phyloP scores from a whole-genome alignment of 2,329 filamentous ascomycete genomes.

The Claviceps fusiformis region DNA sequence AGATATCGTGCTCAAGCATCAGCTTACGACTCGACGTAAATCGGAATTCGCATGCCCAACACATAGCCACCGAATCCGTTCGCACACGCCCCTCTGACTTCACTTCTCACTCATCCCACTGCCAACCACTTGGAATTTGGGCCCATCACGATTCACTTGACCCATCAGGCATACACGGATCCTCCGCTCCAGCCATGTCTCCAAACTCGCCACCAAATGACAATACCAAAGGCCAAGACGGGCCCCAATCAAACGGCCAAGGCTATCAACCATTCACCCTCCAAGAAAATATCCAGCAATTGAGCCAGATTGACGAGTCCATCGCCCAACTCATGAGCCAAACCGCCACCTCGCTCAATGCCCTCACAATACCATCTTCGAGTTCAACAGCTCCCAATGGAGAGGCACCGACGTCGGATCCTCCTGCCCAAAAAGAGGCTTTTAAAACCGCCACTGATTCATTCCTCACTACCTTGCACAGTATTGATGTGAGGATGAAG shows the following conservation, averaged over 20 bases:
- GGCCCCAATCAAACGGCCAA: conserved; percentile 7
- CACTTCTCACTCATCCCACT: not conserved
- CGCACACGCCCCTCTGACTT: not conserved
- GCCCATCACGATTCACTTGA: not conserved
- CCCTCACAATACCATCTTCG: conserved; percentile 24
- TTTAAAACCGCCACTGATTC: conserved; percentile 48
- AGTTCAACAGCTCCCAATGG: conserved; percentile 7
- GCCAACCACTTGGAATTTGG: not conserved
- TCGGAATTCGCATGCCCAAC: not conserved
- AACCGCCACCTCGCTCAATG: conserved; percentile 32
- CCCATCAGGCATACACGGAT: not conserved
- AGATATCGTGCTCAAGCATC: not conserved
- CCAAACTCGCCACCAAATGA: conserved; percentile 15
- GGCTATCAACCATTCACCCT: conserved; percentile 48
- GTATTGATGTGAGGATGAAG: conserved; percentile 60
- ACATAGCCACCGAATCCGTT: not conserved
- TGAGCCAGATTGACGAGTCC: conserved; percentile 63
- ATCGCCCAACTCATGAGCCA: conserved; percentile 27
- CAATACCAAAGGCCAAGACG: conserved; percentile 16
- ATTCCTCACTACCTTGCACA: conserved; percentile 62
- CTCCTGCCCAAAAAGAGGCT: conserved; percentile 37
- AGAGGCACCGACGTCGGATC: conserved; percentile 19
- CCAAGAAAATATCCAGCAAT: conserved; percentile 66
- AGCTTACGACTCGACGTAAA: not conserved
- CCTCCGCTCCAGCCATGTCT: conserved; percentile 12